Percentiles rank a stretch among this genome's conserved stretches.
Conservation (phyloP, 306 rosid species). For the Lathyrus sativus region DNA sequence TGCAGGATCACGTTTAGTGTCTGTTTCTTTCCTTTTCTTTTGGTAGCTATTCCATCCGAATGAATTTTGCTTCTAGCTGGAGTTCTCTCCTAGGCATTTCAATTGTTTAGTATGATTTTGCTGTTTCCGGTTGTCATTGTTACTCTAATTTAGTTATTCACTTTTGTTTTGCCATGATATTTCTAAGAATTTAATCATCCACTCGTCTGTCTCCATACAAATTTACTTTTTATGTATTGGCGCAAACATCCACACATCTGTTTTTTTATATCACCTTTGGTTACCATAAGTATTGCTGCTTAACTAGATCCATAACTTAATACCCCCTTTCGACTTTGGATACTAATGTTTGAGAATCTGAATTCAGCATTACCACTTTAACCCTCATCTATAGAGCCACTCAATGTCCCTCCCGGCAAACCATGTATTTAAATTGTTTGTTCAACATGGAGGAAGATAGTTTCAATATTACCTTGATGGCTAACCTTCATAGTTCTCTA, state of each 20-base stretch:
- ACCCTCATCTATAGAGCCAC: too few species aligned
- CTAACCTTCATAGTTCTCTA: too few species aligned
- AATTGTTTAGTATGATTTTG: conserved; percentile 23
- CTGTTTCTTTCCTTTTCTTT: conserved; percentile 4
- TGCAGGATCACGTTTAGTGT: background rate
- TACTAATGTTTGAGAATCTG: too few species aligned
- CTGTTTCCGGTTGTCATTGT: background rate
- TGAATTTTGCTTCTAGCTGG: conserved; percentile 36
- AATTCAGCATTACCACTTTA: too few species aligned
- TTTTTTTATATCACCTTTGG: background rate
- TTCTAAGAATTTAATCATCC: background rate
- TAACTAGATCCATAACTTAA: too few species aligned
- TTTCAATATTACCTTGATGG: too few species aligned
- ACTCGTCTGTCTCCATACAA: background rate
- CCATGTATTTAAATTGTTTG: too few species aligned
- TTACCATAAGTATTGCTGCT: background rate
- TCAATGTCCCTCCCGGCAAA: too few species aligned
- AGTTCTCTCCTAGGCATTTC: conserved; percentile 29
- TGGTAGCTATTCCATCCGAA: conserved; percentile 24
- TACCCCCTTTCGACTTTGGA: too few species aligned
- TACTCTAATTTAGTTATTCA: conserved; percentile 19
- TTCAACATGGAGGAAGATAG: too few species aligned
- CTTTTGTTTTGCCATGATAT: background rate
- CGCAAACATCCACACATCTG: background rate
- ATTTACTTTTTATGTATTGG: background rate